Evolutionary conservation across 2,329 filamentous ascomycete species (phyloP), one percentile per base, ranked within the genome.

Genomic region (Aquanectria penicillioides): DNA sequence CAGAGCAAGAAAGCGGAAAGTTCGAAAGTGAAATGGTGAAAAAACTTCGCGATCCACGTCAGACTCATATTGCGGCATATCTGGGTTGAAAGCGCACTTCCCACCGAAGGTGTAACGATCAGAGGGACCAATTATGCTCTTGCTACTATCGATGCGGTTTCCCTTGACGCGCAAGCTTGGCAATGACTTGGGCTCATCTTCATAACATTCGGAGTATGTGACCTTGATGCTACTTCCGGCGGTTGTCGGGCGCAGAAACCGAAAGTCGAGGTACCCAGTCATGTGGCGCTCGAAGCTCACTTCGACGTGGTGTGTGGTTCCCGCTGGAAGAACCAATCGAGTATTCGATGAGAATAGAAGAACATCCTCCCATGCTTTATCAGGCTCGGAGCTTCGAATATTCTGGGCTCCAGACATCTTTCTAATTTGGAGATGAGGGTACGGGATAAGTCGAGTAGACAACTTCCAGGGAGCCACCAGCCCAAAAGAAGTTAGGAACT

Each of bases 11-110:
- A 51, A 44, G 1, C 54, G 54, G 8, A 57, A 57, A 1, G 54
- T 57, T 12, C 54, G 31, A 7, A 57, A 57, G 23, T 57, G 54
- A 18, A 51, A 57, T 11, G 54, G 54, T 2, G 37, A 9, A 38
- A 40, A 57, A 10, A 6, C 10, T 17, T 52, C 48, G 6, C 23
- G 11, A 1, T 15, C 6, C 5, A 5, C 11, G 4, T 44, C 38
- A n/a, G 15, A 11, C 22, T 31, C 20, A 10, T 18, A 10, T 10
- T 31, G 18, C 29, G 11, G 6, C 29, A 33, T 6, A 9, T 22
- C 36, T 12, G 11, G 18, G 26, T 12, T 6, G 9, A 12, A 4
- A 3, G n/a, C 17, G n/a, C n/a, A n/a, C n/a, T n/a, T n/a, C n/a
- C 48, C 53, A 2, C 28, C 15, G 25, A 57, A 57, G 7, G 23